A percentile compares a stretch with the other conserved stretches of the same genome.
Evolutionary conservation across 2,329 filamentous ascomycete genomes (phyloP).

Genomic region (Calonectria pseudoturangicola): DNA sequence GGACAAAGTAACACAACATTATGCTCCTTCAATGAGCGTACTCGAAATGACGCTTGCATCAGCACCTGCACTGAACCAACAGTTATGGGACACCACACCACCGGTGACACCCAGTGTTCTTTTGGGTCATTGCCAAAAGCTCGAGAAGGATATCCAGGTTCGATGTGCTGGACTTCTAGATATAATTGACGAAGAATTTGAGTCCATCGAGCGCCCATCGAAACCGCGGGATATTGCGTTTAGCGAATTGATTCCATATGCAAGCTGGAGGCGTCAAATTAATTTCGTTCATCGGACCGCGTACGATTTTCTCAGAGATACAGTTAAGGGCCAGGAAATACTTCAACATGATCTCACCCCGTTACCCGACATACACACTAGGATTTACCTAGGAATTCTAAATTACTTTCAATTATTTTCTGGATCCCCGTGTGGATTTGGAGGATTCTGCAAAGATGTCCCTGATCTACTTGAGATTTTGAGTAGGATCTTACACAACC

Average conservation of each 20-base stretch:
- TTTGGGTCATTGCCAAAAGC: background rate
- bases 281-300: conserved; percentile 19
- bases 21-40: background rate
- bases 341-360: background rate
- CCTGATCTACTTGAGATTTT: background rate
- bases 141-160: background rate
- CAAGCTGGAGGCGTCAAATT: background rate
- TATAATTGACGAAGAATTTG: background rate
- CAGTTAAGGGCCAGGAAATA: background rate
- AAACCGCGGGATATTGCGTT: background rate
- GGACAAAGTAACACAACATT: background rate
- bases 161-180: conserved; percentile 12
- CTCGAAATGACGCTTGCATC: conserved; percentile 10
- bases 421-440: background rate
- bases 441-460: background rate
- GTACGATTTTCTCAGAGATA: conserved; percentile 5
- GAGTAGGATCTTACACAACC: background rate
- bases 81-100: background rate
- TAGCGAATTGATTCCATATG: background rate
- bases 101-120: no score
- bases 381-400: background rate
- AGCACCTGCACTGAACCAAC: background rate
- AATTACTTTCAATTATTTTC: background rate
- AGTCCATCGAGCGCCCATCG: background rate
- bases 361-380: background rate